Evolutionary conservation across 352 stramenopile genomes (phyloP).

Genomic region (Phytophthora megakarya): DNA sequence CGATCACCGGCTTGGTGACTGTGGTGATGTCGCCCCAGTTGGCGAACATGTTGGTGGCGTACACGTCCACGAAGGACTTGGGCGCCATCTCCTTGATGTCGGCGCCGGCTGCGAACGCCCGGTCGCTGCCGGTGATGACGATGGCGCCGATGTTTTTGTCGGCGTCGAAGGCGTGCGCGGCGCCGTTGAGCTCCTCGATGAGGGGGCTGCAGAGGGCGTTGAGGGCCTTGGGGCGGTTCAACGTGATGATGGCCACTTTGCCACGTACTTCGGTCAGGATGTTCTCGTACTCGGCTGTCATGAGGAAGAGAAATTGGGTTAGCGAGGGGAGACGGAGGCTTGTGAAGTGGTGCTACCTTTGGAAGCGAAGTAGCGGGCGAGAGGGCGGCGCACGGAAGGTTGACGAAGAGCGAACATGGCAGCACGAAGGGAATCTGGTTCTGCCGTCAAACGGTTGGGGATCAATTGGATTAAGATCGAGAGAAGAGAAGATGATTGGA

Average conservation of each 20-base stretch:
- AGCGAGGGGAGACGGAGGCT: neutral
- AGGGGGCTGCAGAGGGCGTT: constrained; percentile 97
- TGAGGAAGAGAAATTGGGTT: neutral
- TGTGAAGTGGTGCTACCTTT: constrained; percentile 43
- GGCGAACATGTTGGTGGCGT: constrained; percentile 96
- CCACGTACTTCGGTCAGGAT: constrained; percentile 86
- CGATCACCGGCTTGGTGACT: constrained; percentile 94
- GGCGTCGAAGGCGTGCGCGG: constrained; percentile 90
- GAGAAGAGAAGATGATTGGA: constrained; percentile 7
- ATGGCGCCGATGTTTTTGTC: constrained; percentile 95
- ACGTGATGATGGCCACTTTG: constrained; percentile 94
- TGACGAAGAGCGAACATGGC: constrained; percentile 62
- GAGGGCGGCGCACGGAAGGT: constrained; percentile 25
- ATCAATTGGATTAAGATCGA: neutral
- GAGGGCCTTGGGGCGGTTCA: constrained; percentile 97
- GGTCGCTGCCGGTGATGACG: constrained; percentile 96
- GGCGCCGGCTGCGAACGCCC: constrained; percentile 96
- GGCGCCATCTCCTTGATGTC: constrained; percentile 98
- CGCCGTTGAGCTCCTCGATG: constrained; percentile 95
- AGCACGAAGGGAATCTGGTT: constrained; percentile 13
- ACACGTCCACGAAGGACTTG: constrained; percentile 93
- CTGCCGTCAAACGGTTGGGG: constrained; percentile 3
- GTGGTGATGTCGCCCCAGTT: constrained; percentile 97
- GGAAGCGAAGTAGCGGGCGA: constrained; percentile 56
- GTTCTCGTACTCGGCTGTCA: constrained; percentile 82